These are phyloP conservation scores for Castanea sativa DNA, from an alignment of 306 rosid genomes.

Conservation along the genomic window DNA sequence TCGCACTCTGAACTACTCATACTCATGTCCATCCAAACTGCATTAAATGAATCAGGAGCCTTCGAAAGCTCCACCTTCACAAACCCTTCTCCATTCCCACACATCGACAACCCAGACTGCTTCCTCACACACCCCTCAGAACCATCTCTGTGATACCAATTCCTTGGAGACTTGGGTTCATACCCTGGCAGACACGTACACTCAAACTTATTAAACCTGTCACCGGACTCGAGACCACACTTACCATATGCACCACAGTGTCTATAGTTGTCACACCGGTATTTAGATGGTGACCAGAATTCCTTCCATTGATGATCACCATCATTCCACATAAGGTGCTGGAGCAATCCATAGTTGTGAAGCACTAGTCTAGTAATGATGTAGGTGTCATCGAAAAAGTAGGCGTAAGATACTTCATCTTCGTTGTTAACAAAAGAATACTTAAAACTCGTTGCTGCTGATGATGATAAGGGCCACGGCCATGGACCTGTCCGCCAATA, in stretches of 20 bases:
- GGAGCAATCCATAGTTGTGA: background rate
- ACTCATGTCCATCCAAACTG: background rate
- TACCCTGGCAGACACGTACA: conserved; percentile 10
- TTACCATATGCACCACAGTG: background rate
- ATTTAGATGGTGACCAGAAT: background rate
- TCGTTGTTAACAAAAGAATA: background rate
- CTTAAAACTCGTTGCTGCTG: background rate
- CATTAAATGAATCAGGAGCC: background rate
- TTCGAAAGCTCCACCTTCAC: background rate
- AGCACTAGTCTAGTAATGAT: background rate
- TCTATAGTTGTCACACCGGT: background rate
- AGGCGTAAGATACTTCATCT: background rate
- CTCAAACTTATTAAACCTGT: background rate
- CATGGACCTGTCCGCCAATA: background rate
- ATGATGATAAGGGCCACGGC: background rate
- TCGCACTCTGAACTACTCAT: conserved; percentile 9
- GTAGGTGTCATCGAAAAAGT: background rate
- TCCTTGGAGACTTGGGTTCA: conserved; percentile 1
- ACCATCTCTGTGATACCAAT: conserved; percentile 3
- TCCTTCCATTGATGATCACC: background rate
- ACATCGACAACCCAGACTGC: background rate
- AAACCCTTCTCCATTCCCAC: conserved; percentile 23
- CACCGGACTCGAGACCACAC: background rate
- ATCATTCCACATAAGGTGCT: background rate
- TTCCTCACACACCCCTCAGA: conserved; percentile 11